phyloP scores from a whole-genome alignment of 805 yeast genomes.

The Deakozyma indianensis region DNA sequence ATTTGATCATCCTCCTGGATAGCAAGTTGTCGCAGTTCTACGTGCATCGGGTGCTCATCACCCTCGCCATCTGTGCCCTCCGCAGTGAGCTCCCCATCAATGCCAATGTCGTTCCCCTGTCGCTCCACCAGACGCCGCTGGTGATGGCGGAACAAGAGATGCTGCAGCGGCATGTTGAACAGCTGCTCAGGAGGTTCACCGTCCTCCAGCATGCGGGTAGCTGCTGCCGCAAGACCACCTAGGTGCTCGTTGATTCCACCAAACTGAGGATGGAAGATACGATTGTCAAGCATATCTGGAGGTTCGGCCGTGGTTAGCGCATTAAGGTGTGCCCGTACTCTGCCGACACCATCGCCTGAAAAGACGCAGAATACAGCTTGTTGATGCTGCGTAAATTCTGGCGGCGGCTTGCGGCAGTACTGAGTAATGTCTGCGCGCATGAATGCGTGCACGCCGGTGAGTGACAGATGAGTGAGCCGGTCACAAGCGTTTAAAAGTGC shows the following conservation, averaged over 20 bases:
- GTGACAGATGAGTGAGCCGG: constrained; percentile 71
- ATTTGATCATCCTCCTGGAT: not conserved
- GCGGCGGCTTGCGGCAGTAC: constrained; percentile 85
- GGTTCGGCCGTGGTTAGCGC: not conserved
- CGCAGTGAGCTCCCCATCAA: too few relatives aligned
- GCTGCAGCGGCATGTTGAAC: not conserved
- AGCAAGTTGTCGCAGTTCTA: not conserved
- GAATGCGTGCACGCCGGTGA: constrained; percentile 88
- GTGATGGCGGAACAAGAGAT: not conserved
- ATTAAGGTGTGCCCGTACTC: constrained; percentile 56
- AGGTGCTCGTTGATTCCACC: not conserved
- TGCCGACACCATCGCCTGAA: constrained; percentile 76
- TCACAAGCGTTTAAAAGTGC: constrained; percentile 69
- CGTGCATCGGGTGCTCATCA: not conserved
- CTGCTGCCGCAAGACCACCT: not conserved
- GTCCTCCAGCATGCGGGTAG: not conserved
- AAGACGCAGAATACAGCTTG: constrained; percentile 81
- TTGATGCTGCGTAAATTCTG: constrained; percentile 80
- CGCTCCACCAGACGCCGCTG: not conserved
- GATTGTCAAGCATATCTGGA: constrained; percentile 11
- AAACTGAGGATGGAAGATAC: constrained; percentile 2
- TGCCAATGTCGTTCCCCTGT: not conserved
- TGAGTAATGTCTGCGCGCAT: constrained; percentile 70
- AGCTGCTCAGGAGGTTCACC: not conserved
- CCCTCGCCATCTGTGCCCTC: not conserved